Evolutionary conservation across 306 rosid genomes (phyloP).

Genomic region (Macrotyloma uniflorum): DNA sequence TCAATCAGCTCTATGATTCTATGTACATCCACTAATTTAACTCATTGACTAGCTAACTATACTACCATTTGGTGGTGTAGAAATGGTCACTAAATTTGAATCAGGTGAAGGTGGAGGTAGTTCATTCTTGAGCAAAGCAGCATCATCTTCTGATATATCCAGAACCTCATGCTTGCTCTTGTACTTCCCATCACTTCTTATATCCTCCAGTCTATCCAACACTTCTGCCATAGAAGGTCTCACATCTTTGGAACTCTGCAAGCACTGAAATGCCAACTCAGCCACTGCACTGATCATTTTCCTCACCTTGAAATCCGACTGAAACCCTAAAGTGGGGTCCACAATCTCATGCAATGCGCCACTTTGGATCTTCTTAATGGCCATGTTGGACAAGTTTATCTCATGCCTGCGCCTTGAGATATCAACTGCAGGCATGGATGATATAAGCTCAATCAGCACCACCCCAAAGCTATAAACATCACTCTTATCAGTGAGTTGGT

Average conservation of each 20-base stretch:
- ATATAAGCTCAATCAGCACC: conserved; percentile 74
- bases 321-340: conserved; percentile 65
- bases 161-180: conserved; percentile 48
- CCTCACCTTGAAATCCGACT: conserved; percentile 53
- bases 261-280: conserved; percentile 83
- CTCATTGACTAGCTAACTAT: not conserved
- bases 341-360: conserved; percentile 64
- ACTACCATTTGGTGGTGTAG: conserved; percentile 43
- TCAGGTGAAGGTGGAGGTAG: conserved; percentile 63
- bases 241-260: conserved; percentile 65
- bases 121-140: conserved; percentile 49
- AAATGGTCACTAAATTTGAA: conserved; percentile 38
- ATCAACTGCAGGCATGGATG: conserved; percentile 85
- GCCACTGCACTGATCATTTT: conserved; percentile 69
- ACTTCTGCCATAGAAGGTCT: conserved; percentile 76
- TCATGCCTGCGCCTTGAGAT: conserved; percentile 68
- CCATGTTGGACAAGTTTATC: conserved; percentile 80
- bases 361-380: conserved; percentile 71
- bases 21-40: conserved; percentile 7
- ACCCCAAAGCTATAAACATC: conserved; percentile 92
- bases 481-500: conserved; percentile 79
- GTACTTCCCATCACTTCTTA: conserved; percentile 42
- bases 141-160: conserved; percentile 47
- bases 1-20: conserved; percentile 12
- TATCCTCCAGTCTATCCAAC: conserved; percentile 50